Percentiles rank a stretch among this genome's conserved stretches.
Evolutionary conservation across 2,329 filamentous ascomycete species (phyloP).

Genomic region (Colletotrichum orchidophilum): DNA sequence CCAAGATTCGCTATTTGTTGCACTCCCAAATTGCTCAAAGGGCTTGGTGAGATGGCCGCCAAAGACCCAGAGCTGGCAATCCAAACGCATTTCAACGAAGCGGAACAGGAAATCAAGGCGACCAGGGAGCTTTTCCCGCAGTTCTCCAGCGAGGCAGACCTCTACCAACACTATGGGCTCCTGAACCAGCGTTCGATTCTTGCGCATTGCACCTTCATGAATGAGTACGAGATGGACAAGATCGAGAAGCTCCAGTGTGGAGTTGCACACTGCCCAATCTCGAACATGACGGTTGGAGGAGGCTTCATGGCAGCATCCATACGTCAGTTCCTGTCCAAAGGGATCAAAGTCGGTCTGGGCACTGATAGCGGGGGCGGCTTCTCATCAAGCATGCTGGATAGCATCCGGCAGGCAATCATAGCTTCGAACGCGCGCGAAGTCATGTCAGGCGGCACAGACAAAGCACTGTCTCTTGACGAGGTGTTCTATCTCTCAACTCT

Average conservation of each 20-base stretch:
- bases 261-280: slow-evolving; percentile 71
- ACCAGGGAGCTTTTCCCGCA: slow-evolving; percentile 65
- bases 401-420: slow-evolving; percentile 67
- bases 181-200: slow-evolving; percentile 66
- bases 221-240: slow-evolving; percentile 61
- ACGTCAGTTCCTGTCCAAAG: slow-evolving; percentile 63
- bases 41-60: slow-evolving; percentile 63
- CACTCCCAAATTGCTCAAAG: slow-evolving; percentile 59
- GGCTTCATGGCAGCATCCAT: slow-evolving; percentile 71
- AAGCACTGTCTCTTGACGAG: slow-evolving; percentile 59
- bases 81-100: slow-evolving; percentile 76
- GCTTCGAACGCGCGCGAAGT: slow-evolving; percentile 59
- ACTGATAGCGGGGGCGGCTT: slow-evolving; percentile 73
- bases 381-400: slow-evolving; percentile 66
- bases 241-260: slow-evolving; percentile 61
- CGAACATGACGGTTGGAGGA: slow-evolving; percentile 70
- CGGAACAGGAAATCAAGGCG: slow-evolving; percentile 65
- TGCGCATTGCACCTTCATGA: slow-evolving; percentile 73
- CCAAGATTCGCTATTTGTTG: slow-evolving; percentile 72
- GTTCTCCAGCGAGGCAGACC: slow-evolving; percentile 65
- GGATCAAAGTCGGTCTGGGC: slow-evolving; percentile 73
- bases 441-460: slow-evolving; percentile 50
- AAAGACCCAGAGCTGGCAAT: slow-evolving; percentile 61
- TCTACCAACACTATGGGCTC: slow-evolving; percentile 66
- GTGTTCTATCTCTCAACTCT: slow-evolving; percentile 69